phyloP scores from a whole-genome alignment of 768 basidiomycete genomes.

The Leccinum uliginosum region DNA sequence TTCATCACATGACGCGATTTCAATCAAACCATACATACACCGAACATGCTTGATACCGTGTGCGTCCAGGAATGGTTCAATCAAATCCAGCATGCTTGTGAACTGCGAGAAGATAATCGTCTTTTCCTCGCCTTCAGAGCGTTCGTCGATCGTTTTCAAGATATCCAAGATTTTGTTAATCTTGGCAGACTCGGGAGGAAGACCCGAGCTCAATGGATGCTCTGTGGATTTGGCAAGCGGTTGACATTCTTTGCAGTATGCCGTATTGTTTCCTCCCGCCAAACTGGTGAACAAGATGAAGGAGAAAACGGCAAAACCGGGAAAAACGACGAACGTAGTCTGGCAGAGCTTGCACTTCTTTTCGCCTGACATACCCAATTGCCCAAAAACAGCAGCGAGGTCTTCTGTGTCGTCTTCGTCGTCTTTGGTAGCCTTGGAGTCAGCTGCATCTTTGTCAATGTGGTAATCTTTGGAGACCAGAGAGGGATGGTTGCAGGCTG shows the following conservation, averaged over 20 bases:
- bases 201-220: slow-evolving; percentile 15
- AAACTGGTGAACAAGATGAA: slow-evolving; percentile 14
- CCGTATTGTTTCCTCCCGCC: slow-evolving; percentile 22
- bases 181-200: slow-evolving; percentile 79
- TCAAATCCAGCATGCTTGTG: slow-evolving; percentile 80
- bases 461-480: slow-evolving; percentile 76
- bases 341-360: slow-evolving; percentile 81
- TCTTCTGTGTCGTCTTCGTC: slow-evolving; percentile 64
- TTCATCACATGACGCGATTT: background rate
- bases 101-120: slow-evolving; percentile 97
- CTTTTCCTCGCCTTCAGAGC: slow-evolving; percentile 67
- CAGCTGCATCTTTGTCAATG: slow-evolving; percentile 71
- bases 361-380: slow-evolving; percentile 53
- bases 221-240: slow-evolving; percentile 47
- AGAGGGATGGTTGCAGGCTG: slow-evolving; percentile 88
- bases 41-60: slow-evolving; percentile 70
- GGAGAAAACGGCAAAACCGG: background rate
- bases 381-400: slow-evolving; percentile 68
- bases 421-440: slow-evolving; percentile 52
- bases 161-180: slow-evolving; percentile 78
- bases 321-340: slow-evolving; percentile 45
- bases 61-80: slow-evolving; percentile 77
- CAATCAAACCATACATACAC: slow-evolving; percentile 54
- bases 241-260: slow-evolving; percentile 59
- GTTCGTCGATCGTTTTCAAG: slow-evolving; percentile 57